Conservation (phyloP, 2,329 filamentous ascomycete genomes). For the Exophiala xenobiotica region DNA sequence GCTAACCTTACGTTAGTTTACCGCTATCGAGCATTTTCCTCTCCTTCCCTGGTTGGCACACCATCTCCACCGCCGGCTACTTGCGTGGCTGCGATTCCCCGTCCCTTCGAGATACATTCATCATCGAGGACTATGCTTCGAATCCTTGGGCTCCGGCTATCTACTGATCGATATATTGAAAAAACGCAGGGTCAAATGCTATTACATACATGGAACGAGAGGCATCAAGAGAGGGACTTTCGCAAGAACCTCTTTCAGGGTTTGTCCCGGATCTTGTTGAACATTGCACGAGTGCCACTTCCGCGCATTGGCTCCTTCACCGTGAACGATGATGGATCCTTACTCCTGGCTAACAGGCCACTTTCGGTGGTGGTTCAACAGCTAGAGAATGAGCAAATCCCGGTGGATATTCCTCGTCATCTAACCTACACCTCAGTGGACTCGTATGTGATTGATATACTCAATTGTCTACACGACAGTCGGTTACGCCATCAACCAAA, state of each 20-base stretch:
- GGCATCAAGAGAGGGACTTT: slow-evolving; percentile 10
- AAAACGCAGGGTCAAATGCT: slow-evolving; percentile 26
- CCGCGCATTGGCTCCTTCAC: slow-evolving; percentile 32
- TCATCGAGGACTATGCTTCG: slow-evolving; percentile 6
- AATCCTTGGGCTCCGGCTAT: slow-evolving; percentile 18
- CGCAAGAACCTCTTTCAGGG: slow-evolving; percentile 30
- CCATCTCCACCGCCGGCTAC: neutral
- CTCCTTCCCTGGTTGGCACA: slow-evolving; percentile 5
- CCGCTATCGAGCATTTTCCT: slow-evolving; percentile 12
- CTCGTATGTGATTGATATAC: slow-evolving; percentile 32
- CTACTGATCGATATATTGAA: slow-evolving; percentile 26
- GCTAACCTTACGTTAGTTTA: slow-evolving; percentile 13
- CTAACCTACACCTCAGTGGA: slow-evolving; percentile 32
- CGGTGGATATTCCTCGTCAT: slow-evolving; percentile 30
- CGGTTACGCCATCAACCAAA: slow-evolving; percentile 34
- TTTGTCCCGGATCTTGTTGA: slow-evolving; percentile 32
- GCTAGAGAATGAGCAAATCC: slow-evolving; percentile 34
- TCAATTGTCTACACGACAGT: slow-evolving; percentile 31
- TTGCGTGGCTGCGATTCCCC: neutral
- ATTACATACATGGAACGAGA: slow-evolving; percentile 20
- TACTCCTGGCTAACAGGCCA: slow-evolving; percentile 32
- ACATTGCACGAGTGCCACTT: slow-evolving; percentile 25
- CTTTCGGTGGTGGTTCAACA: slow-evolving; percentile 30
- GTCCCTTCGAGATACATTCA: slow-evolving; percentile 12
- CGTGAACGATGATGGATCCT: slow-evolving; percentile 30